Conservation (phyloP, 768 basidiomycete genomes). For the Cubamyces lactineus region DNA sequence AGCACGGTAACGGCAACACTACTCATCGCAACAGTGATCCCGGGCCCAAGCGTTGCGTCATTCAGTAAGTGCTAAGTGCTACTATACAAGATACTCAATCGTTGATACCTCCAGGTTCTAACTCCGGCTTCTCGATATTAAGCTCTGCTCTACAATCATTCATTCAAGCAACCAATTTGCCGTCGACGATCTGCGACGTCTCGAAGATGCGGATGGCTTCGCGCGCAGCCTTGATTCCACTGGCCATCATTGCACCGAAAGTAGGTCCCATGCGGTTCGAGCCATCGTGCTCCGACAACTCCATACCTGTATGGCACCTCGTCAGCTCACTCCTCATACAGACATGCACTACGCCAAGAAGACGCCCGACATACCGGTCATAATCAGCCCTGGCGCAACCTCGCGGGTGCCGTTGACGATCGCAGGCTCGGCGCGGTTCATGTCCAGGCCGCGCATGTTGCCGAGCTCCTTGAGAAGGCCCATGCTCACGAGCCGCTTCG, state of each 20-base stretch:
- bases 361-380: conserved; percentile 57
- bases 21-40: no score
- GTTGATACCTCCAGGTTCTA: not conserved
- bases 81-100: no score
- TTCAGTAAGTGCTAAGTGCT: no score
- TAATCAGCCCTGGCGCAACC: conserved; percentile 73
- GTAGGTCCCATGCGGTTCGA: conserved; percentile 71
- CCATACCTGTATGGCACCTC: conserved; percentile 63
- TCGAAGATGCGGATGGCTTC: conserved; percentile 42
- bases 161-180: conserved; percentile 38
- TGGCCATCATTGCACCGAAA: conserved; percentile 80
- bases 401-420: conserved; percentile 80
- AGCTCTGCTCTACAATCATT: not conserved
- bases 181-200: conserved; percentile 39
- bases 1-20: no score
- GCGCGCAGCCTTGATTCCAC: conserved; percentile 55
- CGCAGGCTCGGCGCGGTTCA: conserved; percentile 82
- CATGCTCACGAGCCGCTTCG: conserved; percentile 75
- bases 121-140: not conserved
- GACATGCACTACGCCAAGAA: not conserved
- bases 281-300: conserved; percentile 80
- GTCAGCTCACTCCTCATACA: not conserved
- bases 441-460: conserved; percentile 80
- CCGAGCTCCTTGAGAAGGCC: conserved; percentile 76
- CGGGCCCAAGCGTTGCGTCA: no score